A percentile compares a stretch with the other conserved stretches of the same genome.
Conservation (phyloP, 371 early-diverging fungal species). For the Smittium mucronatum region DNA sequence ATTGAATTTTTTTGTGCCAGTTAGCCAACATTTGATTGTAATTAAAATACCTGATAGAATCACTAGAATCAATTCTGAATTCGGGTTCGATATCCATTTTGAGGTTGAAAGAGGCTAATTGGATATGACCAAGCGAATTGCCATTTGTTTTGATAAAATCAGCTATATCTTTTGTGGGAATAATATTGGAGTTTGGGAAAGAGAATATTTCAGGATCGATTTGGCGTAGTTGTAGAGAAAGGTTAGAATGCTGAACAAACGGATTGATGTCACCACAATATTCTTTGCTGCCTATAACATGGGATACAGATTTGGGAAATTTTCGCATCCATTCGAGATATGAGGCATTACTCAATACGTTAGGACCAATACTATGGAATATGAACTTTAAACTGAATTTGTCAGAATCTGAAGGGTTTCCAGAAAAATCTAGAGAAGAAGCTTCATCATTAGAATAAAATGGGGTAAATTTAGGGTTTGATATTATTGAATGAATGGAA, state of each 20-base stretch:
- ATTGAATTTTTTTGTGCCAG: neutral
- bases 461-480: constrained; percentile 35
- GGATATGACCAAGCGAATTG: neutral
- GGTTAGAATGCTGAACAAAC: constrained; percentile 28
- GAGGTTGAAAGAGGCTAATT: constrained; percentile 20
- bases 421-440: neutral
- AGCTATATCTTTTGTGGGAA: constrained; percentile 11
- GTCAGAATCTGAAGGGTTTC: constrained; percentile 7
- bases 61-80: neutral
- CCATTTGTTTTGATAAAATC: constrained; percentile 12
- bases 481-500: constrained; percentile 47
- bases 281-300: constrained; percentile 28
- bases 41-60: neutral
- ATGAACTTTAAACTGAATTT: constrained; percentile 24
- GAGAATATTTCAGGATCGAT: constrained; percentile 18
- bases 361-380: constrained; percentile 54
- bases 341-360: constrained; percentile 46
- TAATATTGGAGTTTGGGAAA: constrained; percentile 19
- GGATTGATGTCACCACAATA: constrained; percentile 22
- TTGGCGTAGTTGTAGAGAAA: constrained; percentile 21
- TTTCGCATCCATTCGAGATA: constrained; percentile 62
- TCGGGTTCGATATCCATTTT: constrained; percentile 32
- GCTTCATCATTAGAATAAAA: constrained; percentile 17
- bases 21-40: neutral
- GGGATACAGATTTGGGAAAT: constrained; percentile 49